Conservation (phyloP, 2,329 filamentous ascomycete genomes). For the Cordyceps javanica region DNA sequence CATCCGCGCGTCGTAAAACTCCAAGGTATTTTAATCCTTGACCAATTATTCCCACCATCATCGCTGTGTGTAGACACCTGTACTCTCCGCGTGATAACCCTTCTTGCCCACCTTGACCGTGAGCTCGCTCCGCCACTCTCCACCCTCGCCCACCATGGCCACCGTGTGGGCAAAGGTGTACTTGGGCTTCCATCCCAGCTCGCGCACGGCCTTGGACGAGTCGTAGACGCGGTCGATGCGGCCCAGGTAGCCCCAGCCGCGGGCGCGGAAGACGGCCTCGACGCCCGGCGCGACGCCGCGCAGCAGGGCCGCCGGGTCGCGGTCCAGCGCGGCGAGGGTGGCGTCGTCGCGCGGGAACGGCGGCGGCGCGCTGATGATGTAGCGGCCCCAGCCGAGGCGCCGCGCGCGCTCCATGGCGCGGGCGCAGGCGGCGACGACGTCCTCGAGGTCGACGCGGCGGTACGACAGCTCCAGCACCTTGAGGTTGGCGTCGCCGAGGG, state of each 20-base stretch:
- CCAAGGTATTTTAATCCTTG: neutral
- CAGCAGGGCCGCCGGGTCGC: slow-evolving; percentile 27
- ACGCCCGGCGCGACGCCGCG: neutral
- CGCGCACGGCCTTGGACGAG: slow-evolving; percentile 32
- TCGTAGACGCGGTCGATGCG: slow-evolving; percentile 41
- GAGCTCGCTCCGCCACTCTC: slow-evolving; percentile 35
- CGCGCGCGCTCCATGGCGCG: slow-evolving; percentile 31
- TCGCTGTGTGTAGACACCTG: slow-evolving; percentile 37
- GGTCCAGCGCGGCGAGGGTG: slow-evolving; percentile 28
- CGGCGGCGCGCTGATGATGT: slow-evolving; percentile 38
- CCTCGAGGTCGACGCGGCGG: slow-evolving; percentile 37
- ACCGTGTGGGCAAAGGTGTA: slow-evolving; percentile 34
- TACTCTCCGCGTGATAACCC: slow-evolving; percentile 38
- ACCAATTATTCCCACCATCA: slow-evolving; percentile 14
- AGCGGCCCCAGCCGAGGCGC: slow-evolving; percentile 31
- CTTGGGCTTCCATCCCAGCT: slow-evolving; percentile 36
- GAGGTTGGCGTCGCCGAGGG: slow-evolving; percentile 36
- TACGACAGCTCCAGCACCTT: slow-evolving; percentile 43
- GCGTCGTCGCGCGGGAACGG: slow-evolving; percentile 29
- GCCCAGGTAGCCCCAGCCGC: slow-evolving; percentile 31
- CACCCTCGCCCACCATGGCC: slow-evolving; percentile 27
- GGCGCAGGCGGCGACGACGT: slow-evolving; percentile 35
- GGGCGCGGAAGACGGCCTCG: slow-evolving; percentile 11
- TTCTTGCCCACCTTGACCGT: slow-evolving; percentile 33
- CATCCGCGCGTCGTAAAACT: too few species aligned